Percentiles rank a stretch among this genome's conserved stretches.
Conservation (phyloP, 2,329 filamentous ascomycete genomes). For the Shiraia bambusicola region DNA sequence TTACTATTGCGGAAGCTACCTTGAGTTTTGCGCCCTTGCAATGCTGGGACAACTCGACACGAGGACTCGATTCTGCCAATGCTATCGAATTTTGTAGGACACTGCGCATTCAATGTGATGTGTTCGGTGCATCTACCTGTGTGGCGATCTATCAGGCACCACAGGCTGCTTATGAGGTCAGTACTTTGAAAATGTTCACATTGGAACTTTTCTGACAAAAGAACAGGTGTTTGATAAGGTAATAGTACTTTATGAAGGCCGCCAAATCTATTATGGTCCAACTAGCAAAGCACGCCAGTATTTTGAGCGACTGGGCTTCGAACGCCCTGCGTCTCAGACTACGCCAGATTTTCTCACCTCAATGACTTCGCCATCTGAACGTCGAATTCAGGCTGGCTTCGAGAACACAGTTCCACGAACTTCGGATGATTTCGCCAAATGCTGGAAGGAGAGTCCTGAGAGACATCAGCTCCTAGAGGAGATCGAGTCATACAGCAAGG, state of each 20-base stretch:
- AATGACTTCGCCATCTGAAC: slow-evolving; percentile 62
- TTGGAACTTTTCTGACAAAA: neutral
- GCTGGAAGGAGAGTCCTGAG: slow-evolving; percentile 44
- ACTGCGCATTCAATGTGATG: slow-evolving; percentile 52
- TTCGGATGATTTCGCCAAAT: slow-evolving; percentile 52
- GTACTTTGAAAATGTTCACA: neutral
- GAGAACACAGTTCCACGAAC: slow-evolving; percentile 47
- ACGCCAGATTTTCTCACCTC: slow-evolving; percentile 51
- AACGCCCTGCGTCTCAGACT: slow-evolving; percentile 67
- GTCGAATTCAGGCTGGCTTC: slow-evolving; percentile 43
- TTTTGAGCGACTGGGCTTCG: slow-evolving; percentile 69
- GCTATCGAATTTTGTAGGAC: slow-evolving; percentile 60
- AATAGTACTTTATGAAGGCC: slow-evolving; percentile 68
- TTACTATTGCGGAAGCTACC: slow-evolving; percentile 25
- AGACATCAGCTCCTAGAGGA: slow-evolving; percentile 42
- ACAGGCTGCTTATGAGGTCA: slow-evolving; percentile 63
- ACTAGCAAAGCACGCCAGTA: slow-evolving; percentile 63
- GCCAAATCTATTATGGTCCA: slow-evolving; percentile 72
- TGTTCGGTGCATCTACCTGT: slow-evolving; percentile 52
- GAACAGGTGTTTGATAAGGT: slow-evolving; percentile 62
- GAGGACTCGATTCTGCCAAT: slow-evolving; percentile 42
- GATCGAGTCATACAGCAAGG: slow-evolving; percentile 52
- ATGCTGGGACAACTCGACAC: slow-evolving; percentile 51
- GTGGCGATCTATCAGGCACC: slow-evolving; percentile 61
- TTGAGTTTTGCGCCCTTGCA: slow-evolving; percentile 18